Conservation (phyloP, 495 filamentous ascomycete genomes). For the Neurospora sublineolata region DNA sequence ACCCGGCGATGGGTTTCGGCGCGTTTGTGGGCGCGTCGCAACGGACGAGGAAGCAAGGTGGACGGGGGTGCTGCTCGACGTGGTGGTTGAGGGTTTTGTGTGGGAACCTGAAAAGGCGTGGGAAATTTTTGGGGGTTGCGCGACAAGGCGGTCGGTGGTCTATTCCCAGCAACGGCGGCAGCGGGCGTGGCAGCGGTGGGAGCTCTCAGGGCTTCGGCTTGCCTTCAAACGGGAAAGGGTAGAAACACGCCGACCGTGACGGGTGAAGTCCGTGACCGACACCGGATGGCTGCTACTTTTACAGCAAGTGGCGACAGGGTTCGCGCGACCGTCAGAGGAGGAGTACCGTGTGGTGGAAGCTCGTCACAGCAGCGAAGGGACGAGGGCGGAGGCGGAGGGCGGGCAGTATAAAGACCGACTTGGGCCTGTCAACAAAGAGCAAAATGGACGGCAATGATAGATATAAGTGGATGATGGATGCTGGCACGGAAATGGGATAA, state of each 20-base stretch:
- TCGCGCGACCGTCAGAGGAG: neutral
- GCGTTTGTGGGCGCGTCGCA: constrained; percentile 3
- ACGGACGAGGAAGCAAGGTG: neutral
- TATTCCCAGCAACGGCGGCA: neutral
- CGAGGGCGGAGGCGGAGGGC: neutral
- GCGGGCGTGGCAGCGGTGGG: neutral
- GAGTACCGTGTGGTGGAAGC: neutral
- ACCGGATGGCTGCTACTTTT: neutral
- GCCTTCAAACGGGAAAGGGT: neutral
- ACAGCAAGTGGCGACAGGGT: neutral
- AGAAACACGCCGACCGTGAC: neutral
- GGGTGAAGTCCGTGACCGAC: neutral
- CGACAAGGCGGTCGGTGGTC: neutral
- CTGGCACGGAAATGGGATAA: neutral
- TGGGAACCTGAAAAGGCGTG: constrained; percentile 1
- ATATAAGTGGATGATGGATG: neutral
- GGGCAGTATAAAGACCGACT: neutral
- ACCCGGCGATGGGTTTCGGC: constrained; percentile 2
- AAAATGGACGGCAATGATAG: neutral
- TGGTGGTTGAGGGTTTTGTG: constrained; percentile 2
- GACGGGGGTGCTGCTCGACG: neutral
- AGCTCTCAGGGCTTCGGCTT: neutral
- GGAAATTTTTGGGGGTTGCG: constrained; percentile 5
- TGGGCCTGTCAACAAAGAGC: neutral
- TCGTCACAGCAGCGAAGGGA: neutral